These are phyloP conservation scores for Cinnamomum chago DNA, from an alignment of 164 flowering plant species.

Conservation along the genomic window DNA sequence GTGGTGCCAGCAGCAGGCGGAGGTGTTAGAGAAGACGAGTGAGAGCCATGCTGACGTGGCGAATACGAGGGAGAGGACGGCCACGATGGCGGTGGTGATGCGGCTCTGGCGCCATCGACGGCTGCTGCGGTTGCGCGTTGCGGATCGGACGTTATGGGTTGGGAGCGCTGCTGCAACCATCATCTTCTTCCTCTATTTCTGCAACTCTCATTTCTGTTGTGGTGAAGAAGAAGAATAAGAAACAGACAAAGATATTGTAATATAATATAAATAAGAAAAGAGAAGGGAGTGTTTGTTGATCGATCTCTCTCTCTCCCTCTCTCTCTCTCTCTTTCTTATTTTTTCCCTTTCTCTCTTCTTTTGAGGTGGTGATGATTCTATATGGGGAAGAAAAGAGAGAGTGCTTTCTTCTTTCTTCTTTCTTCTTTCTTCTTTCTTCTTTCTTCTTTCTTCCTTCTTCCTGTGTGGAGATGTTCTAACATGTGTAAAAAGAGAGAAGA, in stretches of 20 bases:
- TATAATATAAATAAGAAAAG: background rate
- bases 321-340: too few relatives aligned
- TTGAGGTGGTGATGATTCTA: background rate
- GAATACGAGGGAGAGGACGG: slow-evolving; percentile 35
- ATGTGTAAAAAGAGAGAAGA: too few relatives aligned
- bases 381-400: background rate
- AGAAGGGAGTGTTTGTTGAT: too few relatives aligned
- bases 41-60: slow-evolving; percentile 54
- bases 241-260: background rate
- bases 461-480: background rate
- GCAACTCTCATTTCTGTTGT: background rate
- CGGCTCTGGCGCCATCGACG: slow-evolving; percentile 39
- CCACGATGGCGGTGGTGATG: slow-evolving; percentile 31
- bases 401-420: background rate
- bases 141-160: background rate
- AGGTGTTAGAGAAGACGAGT: slow-evolving; percentile 46
- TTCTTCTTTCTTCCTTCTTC: background rate
- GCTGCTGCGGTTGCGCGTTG: slow-evolving; percentile 10
- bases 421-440: background rate
- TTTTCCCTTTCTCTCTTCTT: too few relatives aligned
- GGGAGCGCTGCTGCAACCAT: background rate
- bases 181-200: background rate
- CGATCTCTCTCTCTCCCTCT: too few relatives aligned
- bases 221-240: background rate
- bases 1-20: slow-evolving; percentile 29